Conservation (phyloP, 768 basidiomycete genomes). For the Saitozyma podzolica region DNA sequence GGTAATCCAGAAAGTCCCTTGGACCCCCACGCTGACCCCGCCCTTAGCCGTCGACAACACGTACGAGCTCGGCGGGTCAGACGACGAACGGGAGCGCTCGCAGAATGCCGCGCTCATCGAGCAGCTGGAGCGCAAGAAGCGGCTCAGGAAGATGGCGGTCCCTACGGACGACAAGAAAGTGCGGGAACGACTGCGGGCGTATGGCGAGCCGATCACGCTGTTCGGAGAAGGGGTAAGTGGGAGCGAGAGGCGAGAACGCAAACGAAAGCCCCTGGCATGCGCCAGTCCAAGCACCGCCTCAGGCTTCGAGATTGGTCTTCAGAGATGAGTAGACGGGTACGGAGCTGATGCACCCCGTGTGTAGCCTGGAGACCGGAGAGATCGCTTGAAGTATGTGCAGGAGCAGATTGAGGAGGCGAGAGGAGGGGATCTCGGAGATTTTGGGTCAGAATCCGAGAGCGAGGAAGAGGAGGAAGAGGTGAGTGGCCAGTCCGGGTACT, state of each 20-base stretch:
- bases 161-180: constrained; percentile 97
- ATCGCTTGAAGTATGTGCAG: constrained; percentile 89
- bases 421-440: constrained; percentile 71
- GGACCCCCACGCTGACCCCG: neutral
- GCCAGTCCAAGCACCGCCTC: neutral
- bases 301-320: neutral
- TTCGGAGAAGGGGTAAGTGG: constrained; percentile 91
- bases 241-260: neutral
- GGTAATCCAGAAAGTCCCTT: neutral
- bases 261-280: neutral
- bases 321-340: neutral
- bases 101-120: constrained; percentile 78
- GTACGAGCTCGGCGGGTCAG: constrained; percentile 40
- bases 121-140: constrained; percentile 97
- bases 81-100: constrained; percentile 53
- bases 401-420: constrained; percentile 89
- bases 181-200: constrained; percentile 80
- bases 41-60: constrained; percentile 39
- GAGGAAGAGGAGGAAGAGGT: constrained; percentile 50
- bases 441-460: constrained; percentile 54
- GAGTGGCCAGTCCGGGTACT: constrained; percentile 3
- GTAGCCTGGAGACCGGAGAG: constrained; percentile 91
- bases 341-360: constrained; percentile 5
- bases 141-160: constrained; percentile 86
- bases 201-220: constrained; percentile 94